Conservation (phyloP, 2,329 filamentous ascomycete genomes). For the Colletotrichum eremochloae region DNA sequence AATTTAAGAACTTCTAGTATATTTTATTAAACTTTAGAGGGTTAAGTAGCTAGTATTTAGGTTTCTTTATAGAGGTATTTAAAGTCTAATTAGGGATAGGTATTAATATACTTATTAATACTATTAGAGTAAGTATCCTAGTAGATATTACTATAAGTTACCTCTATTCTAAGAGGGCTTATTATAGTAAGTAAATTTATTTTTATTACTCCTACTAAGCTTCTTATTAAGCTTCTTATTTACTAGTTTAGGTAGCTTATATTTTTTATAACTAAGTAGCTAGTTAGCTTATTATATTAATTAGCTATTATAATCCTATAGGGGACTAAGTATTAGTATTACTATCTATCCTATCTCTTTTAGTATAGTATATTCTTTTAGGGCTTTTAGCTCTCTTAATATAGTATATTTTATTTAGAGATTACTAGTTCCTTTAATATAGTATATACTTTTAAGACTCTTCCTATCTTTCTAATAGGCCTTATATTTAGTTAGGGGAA, state of each 20-base stretch:
- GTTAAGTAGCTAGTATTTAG: too few species aligned
- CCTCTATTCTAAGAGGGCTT: neutral
- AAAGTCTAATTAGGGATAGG: too few species aligned
- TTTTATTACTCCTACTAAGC: too few species aligned
- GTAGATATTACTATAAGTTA: neutral
- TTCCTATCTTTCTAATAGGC: neutral
- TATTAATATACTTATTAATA: neutral
- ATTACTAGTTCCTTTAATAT: neutral
- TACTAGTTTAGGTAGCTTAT: neutral
- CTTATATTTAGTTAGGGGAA: neutral
- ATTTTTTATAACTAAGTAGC: neutral
- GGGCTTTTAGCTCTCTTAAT: too few species aligned
- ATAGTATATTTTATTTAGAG: too few species aligned
- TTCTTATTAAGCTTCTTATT: neutral
- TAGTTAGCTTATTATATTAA: neutral
- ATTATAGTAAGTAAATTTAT: neutral
- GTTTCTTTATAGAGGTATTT: neutral
- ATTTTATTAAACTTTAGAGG: too few species aligned
- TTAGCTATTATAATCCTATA: neutral
- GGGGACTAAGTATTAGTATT: neutral
- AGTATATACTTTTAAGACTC: neutral
- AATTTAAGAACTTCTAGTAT: too few species aligned
- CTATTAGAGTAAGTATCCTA: neutral
- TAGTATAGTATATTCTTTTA: neutral
- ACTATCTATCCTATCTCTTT: neutral